Percentiles rank a stretch among this genome's conserved stretches.
phyloP scores from a whole-genome alignment of 75 land plant genomes.

The Chamaecyparis obtusa region DNA sequence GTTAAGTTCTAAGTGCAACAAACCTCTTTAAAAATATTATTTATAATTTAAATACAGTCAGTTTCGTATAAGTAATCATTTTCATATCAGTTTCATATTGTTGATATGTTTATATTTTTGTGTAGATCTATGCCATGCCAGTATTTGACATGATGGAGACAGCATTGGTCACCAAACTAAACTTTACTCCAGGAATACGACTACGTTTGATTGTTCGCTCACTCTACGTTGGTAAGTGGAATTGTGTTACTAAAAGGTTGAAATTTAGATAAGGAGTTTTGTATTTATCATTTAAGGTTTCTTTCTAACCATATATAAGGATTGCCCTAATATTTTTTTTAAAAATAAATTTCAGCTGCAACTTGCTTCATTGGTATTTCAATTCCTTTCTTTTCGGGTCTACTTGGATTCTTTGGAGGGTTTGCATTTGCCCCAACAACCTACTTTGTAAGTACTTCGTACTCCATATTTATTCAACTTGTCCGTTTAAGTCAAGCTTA shows the following conservation, averaged over 20 bases:
- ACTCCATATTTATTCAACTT: background rate
- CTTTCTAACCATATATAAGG: background rate
- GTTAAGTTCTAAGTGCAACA: background rate
- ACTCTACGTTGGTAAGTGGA: constrained; percentile 56
- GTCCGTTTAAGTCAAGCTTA: background rate
- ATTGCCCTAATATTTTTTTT: background rate
- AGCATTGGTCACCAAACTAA: constrained; percentile 31
- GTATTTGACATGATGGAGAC: constrained; percentile 71
- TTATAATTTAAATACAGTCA: too few species aligned
- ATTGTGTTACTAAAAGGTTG: background rate
- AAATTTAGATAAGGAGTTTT: background rate
- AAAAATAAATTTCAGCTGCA: constrained; percentile 29
- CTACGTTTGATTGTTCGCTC: constrained; percentile 61
- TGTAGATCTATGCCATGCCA: constrained; percentile 77
- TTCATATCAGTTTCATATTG: too few species aligned
- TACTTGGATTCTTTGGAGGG: constrained; percentile 77
- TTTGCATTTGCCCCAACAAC: constrained; percentile 76
- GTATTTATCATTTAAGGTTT: background rate
- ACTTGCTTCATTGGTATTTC: constrained; percentile 57
- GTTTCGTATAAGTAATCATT: too few species aligned
- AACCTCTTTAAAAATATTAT: too few species aligned
- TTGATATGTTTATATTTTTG: background rate
- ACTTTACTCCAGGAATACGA: constrained; percentile 36
- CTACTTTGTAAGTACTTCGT: constrained; percentile 46
- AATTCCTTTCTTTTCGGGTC: constrained; percentile 62